These are phyloP conservation scores for Balamuthia mandrillaris DNA, from an alignment of 208 protist species.

Conservation along the genomic window DNA sequence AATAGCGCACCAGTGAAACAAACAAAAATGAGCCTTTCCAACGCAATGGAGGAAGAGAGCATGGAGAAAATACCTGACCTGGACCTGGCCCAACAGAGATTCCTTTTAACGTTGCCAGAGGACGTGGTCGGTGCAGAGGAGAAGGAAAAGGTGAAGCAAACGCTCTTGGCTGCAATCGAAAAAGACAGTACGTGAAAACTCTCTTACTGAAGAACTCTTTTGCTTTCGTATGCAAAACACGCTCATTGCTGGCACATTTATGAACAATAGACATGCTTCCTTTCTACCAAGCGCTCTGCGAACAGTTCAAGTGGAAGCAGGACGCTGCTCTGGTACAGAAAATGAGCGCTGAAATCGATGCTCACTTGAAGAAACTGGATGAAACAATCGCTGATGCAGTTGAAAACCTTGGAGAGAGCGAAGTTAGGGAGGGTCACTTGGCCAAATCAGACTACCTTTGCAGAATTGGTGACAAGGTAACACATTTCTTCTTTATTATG, in stretches of 20 bases:
- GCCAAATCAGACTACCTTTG: slow-evolving; percentile 87
- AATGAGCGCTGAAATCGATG: slow-evolving; percentile 51
- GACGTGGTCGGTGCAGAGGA: not conserved
- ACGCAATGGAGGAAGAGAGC: not conserved
- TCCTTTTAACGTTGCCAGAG: not conserved
- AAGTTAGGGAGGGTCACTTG: slow-evolving; percentile 91
- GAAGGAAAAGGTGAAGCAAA: not conserved
- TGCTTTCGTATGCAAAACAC: not conserved
- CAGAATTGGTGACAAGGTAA: slow-evolving; percentile 92
- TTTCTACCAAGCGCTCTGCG: not conserved
- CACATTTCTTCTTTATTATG: no score
- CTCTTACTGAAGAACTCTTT: not conserved
- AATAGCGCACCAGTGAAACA: no score
- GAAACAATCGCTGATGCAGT: slow-evolving; percentile 86
- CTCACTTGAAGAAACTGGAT: slow-evolving; percentile 77
- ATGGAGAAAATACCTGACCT: not conserved
- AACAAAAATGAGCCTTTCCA: not conserved
- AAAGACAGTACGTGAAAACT: not conserved
- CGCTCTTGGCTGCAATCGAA: not conserved
- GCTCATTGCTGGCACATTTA: not conserved
- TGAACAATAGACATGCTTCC: not conserved
- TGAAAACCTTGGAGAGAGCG: slow-evolving; percentile 93
- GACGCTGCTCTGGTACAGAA: not conserved
- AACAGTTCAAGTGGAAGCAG: not conserved
- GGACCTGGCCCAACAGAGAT: not conserved